Evolutionary conservation across 345 rosid genomes (phyloP).

Genomic region (Carallia pectinifolia): DNA sequence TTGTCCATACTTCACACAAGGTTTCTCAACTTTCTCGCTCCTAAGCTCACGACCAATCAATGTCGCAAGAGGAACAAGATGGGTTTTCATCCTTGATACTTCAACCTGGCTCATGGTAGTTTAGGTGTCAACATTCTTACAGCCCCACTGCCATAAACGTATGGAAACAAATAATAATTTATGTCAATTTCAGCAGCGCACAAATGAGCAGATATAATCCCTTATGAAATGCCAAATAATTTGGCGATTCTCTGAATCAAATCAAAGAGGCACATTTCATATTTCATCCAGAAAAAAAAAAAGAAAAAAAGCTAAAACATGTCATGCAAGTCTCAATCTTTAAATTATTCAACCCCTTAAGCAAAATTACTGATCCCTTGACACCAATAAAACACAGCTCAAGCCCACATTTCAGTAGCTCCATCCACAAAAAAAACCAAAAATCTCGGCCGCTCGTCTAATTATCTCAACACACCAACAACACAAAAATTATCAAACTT

Average conservation of each 20-base stretch:
- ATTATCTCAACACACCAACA: background rate
- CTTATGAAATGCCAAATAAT: background rate
- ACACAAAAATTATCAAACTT: background rate
- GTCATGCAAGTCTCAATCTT: too few relatives aligned
- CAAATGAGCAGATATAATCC: background rate
- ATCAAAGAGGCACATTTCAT: background rate
- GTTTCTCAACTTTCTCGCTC: slow-evolving; percentile 79
- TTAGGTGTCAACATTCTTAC: slow-evolving; percentile 49
- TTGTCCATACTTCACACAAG: slow-evolving; percentile 87
- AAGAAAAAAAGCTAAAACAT: too few relatives aligned
- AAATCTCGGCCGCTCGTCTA: background rate
- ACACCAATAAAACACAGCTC: slow-evolving; percentile 1
- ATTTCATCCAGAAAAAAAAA: too few relatives aligned
- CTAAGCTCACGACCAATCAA: slow-evolving; percentile 92
- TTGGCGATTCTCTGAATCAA: background rate
- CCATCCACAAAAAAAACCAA: background rate
- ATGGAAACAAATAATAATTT: slow-evolving; percentile 12
- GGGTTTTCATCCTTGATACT: slow-evolving; percentile 57
- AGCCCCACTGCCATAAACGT: slow-evolving; percentile 18
- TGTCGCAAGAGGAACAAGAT: slow-evolving; percentile 88
- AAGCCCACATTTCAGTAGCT: background rate
- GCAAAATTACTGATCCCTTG: background rate
- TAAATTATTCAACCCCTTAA: too few relatives aligned
- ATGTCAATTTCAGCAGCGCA: background rate
- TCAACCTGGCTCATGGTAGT: slow-evolving; percentile 68